Evolutionary conservation across 73 alveolate species (phyloP), one percentile per base, ranked within the genome.

Genomic region (Symbiodinium natans): DNA sequence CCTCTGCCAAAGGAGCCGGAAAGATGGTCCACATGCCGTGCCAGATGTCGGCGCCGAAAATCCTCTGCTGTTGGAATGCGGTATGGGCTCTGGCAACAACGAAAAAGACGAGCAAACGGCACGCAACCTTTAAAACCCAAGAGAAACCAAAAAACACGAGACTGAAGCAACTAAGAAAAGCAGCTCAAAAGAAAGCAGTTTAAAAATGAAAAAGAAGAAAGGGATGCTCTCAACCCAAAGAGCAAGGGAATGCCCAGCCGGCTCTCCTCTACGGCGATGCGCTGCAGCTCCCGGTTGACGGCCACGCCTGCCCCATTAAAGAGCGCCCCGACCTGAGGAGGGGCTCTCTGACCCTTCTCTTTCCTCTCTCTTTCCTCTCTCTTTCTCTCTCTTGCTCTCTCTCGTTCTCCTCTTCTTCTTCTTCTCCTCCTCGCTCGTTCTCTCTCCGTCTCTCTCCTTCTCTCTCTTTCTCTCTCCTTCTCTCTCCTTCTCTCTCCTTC

Each of bases 21-120:
- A 90, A 90, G 31, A 90, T 41, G 73, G 96, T 90, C 96, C 96
- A 90, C 96, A 90, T 90, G 96, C 96, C 96, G 33, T 90, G 96
- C 96, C 96, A 90, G 23, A 90, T 11, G 52, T 90, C 96, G 2
- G 96, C 96, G 39, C 88, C 96, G 29, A 90, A 90, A 15, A 90
- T 73, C 94, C 94, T 4, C 59, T 82, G 41, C 85, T 17, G 71
- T 25, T 59, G 34, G 27, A 13, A 11, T 59, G 75, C 75, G 75
- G 33, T 25, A 59, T 59, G 75, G 75, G 75, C 33, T 59, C 75
- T 59, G 34, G 75, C 34, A 59, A 59, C 34, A 8, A 17, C 23
- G 17, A 48, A 48, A 8, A 48, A 17, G 3, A 5, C 21, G 7
- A 59, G 75, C 5, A 19, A 19, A 11, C 34, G 7, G 27, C 34